Conservation (phyloP, 2,329 filamentous ascomycete species). For the Colletotrichum incanum region DNA sequence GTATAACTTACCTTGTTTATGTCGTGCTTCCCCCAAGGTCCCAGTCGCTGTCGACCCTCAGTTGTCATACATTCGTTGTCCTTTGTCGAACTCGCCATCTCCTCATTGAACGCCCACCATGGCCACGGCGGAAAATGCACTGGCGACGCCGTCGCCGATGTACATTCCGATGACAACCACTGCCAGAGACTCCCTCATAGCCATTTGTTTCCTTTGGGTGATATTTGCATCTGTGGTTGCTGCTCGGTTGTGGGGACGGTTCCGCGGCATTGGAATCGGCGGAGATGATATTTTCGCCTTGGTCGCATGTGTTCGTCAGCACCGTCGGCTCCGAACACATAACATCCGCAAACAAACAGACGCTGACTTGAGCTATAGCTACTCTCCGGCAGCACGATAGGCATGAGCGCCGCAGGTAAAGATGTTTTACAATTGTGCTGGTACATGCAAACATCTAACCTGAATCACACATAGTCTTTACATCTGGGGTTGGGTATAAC, state of each 20-base stretch:
- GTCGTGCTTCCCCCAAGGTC: slow-evolving; percentile 16
- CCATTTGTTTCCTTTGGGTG: slow-evolving; percentile 37
- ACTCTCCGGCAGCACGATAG: slow-evolving; percentile 41
- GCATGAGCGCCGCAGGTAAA: slow-evolving; percentile 32
- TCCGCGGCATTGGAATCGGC: slow-evolving; percentile 37
- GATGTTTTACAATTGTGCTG: no score
- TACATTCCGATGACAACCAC: slow-evolving; percentile 40
- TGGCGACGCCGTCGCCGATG: slow-evolving; percentile 17
- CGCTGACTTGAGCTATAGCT: slow-evolving; percentile 24
- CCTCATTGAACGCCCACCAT: slow-evolving; percentile 8
- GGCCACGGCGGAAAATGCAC: slow-evolving; percentile 14
- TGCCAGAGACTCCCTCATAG: slow-evolving; percentile 38
- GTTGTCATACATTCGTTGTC: background rate
- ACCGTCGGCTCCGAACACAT: background rate
- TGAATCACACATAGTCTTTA: slow-evolving; percentile 22
- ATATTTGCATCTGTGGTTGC: slow-evolving; percentile 25
- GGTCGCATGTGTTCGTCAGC: slow-evolving; percentile 38
- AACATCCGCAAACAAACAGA: background rate
- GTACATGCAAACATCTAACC: background rate
- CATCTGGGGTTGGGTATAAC: slow-evolving; percentile 44
- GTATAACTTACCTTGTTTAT: slow-evolving; percentile 23
- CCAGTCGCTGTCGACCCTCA: background rate
- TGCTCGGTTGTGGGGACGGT: slow-evolving; percentile 38
- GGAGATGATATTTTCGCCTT: slow-evolving; percentile 41
- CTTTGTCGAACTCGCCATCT: background rate